Conservation (phyloP, 345 rosid genomes). For the Moricandia arvensis region DNA sequence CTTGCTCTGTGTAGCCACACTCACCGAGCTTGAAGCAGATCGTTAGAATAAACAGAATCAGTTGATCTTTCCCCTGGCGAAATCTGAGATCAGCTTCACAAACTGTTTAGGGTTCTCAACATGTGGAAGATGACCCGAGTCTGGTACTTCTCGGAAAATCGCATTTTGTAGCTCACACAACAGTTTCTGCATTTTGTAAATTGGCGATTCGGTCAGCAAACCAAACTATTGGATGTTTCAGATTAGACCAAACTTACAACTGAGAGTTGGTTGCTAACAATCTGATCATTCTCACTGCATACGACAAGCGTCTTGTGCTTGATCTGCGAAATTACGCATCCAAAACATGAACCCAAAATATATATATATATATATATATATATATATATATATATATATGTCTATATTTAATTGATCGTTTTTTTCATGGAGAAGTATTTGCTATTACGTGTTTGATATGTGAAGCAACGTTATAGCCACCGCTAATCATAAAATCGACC, state of each 20-base stretch:
- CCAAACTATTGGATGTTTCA: not conserved
- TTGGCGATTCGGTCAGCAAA: not conserved
- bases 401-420: not conserved
- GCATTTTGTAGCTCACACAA: constrained; percentile 60
- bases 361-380: not conserved
- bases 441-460: constrained; percentile 57
- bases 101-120: constrained; percentile 65
- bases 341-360: constrained; percentile 5
- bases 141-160: constrained; percentile 49
- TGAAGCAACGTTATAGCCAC: constrained; percentile 71
- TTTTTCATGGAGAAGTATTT: not conserved
- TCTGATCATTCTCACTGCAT: constrained; percentile 69
- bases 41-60: not conserved
- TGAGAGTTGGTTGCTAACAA: constrained; percentile 57
- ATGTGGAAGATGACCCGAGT: constrained; percentile 74
- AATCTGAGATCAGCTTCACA: constrained; percentile 52
- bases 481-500: constrained; percentile 67
- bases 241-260: constrained; percentile 46
- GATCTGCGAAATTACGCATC: constrained; percentile 44
- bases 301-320: constrained; percentile 64
- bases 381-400: too few relatives aligned
- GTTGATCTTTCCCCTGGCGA: constrained; percentile 30
- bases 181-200: constrained; percentile 48
- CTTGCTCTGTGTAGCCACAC: too few relatives aligned
- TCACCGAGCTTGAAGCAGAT: too few relatives aligned